Conservation (phyloP, 164 flowering plant species). For the Taxillus chinensis region DNA sequence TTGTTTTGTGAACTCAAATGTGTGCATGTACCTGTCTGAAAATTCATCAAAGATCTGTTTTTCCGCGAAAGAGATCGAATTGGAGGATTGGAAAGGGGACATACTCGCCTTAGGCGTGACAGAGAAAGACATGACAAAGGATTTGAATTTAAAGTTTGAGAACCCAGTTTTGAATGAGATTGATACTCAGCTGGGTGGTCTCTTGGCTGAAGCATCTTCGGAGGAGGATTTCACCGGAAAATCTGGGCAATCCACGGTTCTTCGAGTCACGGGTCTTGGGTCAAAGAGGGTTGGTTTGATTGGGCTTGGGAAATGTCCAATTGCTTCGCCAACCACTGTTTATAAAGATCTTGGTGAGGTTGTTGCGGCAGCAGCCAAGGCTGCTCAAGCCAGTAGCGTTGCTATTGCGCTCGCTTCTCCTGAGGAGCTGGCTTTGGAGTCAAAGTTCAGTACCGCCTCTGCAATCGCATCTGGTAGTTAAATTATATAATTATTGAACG, state of each 20-base stretch:
- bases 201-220: constrained; percentile 64
- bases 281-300: constrained; percentile 72
- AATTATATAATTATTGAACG: not conserved
- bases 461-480: constrained; percentile 73
- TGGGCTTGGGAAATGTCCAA: constrained; percentile 54
- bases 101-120: constrained; percentile 82
- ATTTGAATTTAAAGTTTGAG: constrained; percentile 53
- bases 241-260: constrained; percentile 68
- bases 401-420: constrained; percentile 73
- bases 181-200: constrained; percentile 61
- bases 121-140: constrained; percentile 79
- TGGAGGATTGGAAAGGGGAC: constrained; percentile 94
- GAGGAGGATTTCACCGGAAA: constrained; percentile 97
- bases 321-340: constrained; percentile 20
- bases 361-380: constrained; percentile 66
- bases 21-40: constrained; percentile 8
- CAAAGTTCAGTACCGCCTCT: constrained; percentile 50
- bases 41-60: constrained; percentile 33
- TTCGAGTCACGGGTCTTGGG: constrained; percentile 72
- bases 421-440: constrained; percentile 46
- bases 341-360: constrained; percentile 56
- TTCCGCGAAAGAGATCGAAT: constrained; percentile 48
- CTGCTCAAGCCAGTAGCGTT: constrained; percentile 63
- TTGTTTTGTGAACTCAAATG: not conserved
- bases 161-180: constrained; percentile 55